phyloP scores from a whole-genome alignment of 371 early-diverging fungal species.

The Actinomortierella ambigua region DNA sequence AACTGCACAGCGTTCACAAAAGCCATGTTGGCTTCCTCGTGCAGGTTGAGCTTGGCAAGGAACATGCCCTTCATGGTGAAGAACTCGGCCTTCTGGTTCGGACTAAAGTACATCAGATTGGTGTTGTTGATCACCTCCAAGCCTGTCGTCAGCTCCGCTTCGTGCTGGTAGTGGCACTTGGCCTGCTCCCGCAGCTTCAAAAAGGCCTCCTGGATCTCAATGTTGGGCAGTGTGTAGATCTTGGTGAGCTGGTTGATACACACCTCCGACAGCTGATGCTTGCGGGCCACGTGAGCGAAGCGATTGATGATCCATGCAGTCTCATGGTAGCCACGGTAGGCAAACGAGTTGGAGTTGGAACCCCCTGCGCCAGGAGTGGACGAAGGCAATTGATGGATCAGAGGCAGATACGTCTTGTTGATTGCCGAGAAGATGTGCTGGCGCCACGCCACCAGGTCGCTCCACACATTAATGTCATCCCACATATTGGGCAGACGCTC shows the following conservation, averaged over 20 bases:
- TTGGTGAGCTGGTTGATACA: constrained; percentile 92
- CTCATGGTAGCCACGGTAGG: constrained; percentile 98
- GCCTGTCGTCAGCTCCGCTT: constrained; percentile 88
- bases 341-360: constrained; percentile 76
- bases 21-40: constrained; percentile 91
- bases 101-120: constrained; percentile 94
- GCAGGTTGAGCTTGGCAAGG: constrained; percentile 82
- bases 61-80: constrained; percentile 96
- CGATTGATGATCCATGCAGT: constrained; percentile 99
- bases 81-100: constrained; percentile 97
- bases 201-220: constrained; percentile 99
- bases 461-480: constrained; percentile 98
- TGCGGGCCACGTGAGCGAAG: constrained; percentile 98
- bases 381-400: constrained; percentile 71
- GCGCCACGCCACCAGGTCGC: constrained; percentile 97
- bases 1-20: constrained; percentile 95
- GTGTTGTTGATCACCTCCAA: constrained; percentile 99
- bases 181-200: constrained; percentile 98
- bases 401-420: constrained; percentile 92
- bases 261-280: constrained; percentile 93
- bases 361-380: constrained; percentile 54
- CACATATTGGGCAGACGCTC: constrained; percentile 96
- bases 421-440: constrained; percentile 96
- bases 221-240: constrained; percentile 98
- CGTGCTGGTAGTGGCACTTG: constrained; percentile 92